Percentiles rank a stretch among this genome's conserved stretches.
Evolutionary conservation across 257 asterid genomes (phyloP).

Genomic region (Coffea canephora): DNA sequence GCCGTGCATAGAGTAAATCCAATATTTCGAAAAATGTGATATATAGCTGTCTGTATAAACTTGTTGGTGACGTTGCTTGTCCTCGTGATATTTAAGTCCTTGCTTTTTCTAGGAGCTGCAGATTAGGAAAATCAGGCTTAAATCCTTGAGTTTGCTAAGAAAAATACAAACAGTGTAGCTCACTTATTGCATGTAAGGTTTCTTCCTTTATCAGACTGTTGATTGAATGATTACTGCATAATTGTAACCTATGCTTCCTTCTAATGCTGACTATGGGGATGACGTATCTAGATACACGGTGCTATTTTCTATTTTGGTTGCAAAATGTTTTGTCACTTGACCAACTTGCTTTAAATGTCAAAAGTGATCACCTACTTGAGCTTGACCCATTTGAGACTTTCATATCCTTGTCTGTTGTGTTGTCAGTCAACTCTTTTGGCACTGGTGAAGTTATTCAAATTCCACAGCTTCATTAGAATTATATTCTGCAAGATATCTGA

Average conservation of each 20-base stretch:
- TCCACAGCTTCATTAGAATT: not conserved
- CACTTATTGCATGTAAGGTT: not conserved
- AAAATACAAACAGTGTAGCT: too few species aligned
- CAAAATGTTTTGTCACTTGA: not conserved
- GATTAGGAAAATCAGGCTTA: not conserved
- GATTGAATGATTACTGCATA: not conserved
- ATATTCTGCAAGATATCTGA: not conserved
- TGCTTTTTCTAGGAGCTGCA: not conserved
- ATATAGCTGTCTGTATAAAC: not conserved
- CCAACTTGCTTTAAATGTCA: not conserved
- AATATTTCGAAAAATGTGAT: not conserved
- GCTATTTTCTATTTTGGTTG: not conserved
- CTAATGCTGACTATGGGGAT: not conserved
- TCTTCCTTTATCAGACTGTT: not conserved
- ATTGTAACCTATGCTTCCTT: not conserved
- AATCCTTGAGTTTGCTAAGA: not conserved
- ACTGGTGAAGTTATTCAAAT: not conserved
- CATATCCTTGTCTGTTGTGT: not conserved
- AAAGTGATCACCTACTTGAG: not conserved
- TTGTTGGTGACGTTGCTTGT: not conserved
- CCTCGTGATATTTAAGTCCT: not conserved
- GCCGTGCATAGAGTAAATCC: not conserved
- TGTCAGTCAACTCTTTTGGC: not conserved
- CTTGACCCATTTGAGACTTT: slow-evolving; percentile 5
- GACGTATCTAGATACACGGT: not conserved